Evolutionary conservation across 306 rosid genomes (phyloP), one percentile per base, ranked within the genome.

Genomic region (Rosa multiflora): DNA sequence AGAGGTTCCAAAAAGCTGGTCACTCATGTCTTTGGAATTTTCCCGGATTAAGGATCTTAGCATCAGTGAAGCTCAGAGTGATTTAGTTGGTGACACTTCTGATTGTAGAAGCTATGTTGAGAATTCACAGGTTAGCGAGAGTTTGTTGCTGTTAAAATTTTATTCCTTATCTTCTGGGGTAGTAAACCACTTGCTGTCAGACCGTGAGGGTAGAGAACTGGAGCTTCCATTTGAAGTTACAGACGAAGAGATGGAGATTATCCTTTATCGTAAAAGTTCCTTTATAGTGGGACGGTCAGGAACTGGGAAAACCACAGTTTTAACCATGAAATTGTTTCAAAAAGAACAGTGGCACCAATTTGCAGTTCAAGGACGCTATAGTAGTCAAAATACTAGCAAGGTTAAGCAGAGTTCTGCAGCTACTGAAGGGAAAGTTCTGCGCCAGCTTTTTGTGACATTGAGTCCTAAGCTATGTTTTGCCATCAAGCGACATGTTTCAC

Each of bases 211-310:
- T 72, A 56, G 78, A 61, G 98, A 93, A 64, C 58, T 88, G 72
- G 91, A 93, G 77, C 88, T 91, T 42, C 98, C 98, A 0, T 91
- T 91, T 80, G 94, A 91, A 82, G 94, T 88, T 46, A 89, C 90
- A 0, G 97, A 91, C 12, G 82, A 91, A 85, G 91, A 93, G 77
- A 79, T 26, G 35, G 92, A 91, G 37, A 88, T 89, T 66, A 88
- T 93, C 10, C 87, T 89, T 80, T 87, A 79, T 67, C 67, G 71
- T 12, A 82, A 42, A 85, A 93, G 98, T 70, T 77, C 87, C 12
- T 93, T 93, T 81, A 81, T 93, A 13, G 79, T 89, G 37, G 98
- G 98, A 43, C 89, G 97, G 10, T 93, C 97, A 17, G 98, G 98
- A 44, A 93, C 98, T 0, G 98, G 98, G 32, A 93, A 93, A 86